phyloP scores from a whole-genome alignment of 139 green algal species.

The Zygnema circumcarinatum region DNA sequence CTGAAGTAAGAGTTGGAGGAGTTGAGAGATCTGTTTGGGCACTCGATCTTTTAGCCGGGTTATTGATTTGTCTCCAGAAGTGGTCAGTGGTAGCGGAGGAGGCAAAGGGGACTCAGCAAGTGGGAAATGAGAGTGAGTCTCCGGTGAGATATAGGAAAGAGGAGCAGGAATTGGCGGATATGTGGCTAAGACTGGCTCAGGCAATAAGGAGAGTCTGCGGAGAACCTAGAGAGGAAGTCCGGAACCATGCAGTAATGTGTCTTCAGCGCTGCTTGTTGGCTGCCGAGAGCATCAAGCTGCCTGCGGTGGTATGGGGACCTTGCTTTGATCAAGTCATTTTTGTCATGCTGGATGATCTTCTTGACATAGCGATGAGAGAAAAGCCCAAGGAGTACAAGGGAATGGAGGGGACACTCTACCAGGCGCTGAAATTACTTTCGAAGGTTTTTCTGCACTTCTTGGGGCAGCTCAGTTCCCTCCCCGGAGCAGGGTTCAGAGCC shows the following conservation, averaged over 20 bases:
- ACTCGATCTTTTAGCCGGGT: slow-evolving; percentile 67
- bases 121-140: slow-evolving; percentile 1
- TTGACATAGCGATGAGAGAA: slow-evolving; percentile 7
- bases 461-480: background rate
- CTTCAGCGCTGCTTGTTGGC: slow-evolving; percentile 76
- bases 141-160: background rate
- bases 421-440: slow-evolving; percentile 70
- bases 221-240: slow-evolving; percentile 65
- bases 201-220: slow-evolving; percentile 63
- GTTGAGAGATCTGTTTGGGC: slow-evolving; percentile 60
- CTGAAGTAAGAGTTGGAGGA: slow-evolving; percentile 45
- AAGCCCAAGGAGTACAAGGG: slow-evolving; percentile 53
- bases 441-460: slow-evolving; percentile 72
- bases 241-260: slow-evolving; percentile 69
- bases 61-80: slow-evolving; percentile 67
- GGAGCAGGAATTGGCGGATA: slow-evolving; percentile 61
- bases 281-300: slow-evolving; percentile 72
- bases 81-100: slow-evolving; percentile 36
- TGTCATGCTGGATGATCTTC: slow-evolving; percentile 67
- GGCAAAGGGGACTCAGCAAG: background rate
- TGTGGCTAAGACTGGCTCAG: slow-evolving; percentile 72
- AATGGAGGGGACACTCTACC: slow-evolving; percentile 70
- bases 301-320: slow-evolving; percentile 66
- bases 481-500: slow-evolving; percentile 47
- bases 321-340: slow-evolving; percentile 66